phyloP scores from a whole-genome alignment of 73 alveolate genomes.

The Symbiodinium pilosum region DNA sequence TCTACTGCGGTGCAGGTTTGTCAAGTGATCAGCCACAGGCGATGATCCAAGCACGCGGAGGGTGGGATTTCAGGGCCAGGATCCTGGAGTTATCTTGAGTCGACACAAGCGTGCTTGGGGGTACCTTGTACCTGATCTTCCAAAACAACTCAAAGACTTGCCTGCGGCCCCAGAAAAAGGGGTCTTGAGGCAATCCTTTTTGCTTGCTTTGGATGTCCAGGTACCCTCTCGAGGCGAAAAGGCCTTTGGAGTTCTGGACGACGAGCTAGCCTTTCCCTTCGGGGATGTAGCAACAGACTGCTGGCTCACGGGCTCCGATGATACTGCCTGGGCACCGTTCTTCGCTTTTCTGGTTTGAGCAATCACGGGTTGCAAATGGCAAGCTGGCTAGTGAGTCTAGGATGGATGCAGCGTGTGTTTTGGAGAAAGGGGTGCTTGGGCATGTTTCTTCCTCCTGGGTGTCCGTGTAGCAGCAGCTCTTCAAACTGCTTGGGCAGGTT shows the following conservation, averaged over 20 bases:
- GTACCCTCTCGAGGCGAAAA: neutral
- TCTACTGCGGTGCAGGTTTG: neutral
- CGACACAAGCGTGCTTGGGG: no score
- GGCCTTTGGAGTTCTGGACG: neutral
- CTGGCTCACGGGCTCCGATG: neutral
- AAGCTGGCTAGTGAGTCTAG: no score
- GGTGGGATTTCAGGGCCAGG: no score
- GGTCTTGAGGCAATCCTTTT: no score
- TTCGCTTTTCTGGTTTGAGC: no score
- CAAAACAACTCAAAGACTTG: no score
- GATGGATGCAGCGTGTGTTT: no score
- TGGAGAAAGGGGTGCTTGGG: no score
- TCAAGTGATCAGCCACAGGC: neutral
- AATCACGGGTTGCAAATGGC: no score
- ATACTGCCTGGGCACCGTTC: neutral
- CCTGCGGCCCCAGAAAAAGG: no score
- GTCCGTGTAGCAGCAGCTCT: neutral
- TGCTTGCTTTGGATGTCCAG: neutral
- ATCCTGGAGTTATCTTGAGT: no score
- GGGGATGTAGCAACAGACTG: neutral
- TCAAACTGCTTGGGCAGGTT: neutral
- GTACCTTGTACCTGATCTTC: no score
- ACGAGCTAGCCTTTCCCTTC: neutral
- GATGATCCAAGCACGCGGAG: neutral
- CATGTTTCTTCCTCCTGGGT: neutral